Evolutionary conservation across 176 grass and related monocot species (phyloP), one percentile per base, ranked within the genome.

Genomic region (Carex kokanica): DNA sequence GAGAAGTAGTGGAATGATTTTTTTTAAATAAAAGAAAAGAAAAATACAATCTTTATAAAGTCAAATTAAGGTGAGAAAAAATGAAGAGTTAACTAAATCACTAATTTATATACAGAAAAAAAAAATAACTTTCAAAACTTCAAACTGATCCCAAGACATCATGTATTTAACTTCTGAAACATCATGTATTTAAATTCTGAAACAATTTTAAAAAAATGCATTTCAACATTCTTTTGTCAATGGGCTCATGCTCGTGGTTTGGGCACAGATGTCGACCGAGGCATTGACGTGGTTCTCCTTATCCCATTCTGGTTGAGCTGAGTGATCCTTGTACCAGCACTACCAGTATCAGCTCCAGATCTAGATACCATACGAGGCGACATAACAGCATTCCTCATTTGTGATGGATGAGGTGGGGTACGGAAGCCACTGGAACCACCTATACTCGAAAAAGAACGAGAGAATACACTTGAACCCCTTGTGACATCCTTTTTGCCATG

Each of bases 381-480:
- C 62, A 64, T 64, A 17, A 66, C 21, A 82, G 29, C 38, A 27
- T 75, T 75, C 1, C 23, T 75, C 23, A 31, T 13, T 66, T 64
- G 78, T 27, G 78, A 80, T 15, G 54, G 78, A 80, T 62, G 53
- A 2, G 78, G 78, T 32, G 59, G 59, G 51, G 60, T 64, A 11
- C 47, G 47, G 43, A 15, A 18, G 24, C 72, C 72, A 29, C 4
- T 29, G 21, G 43, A 55, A 27, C 72, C 14, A 27, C 72, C 6
- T 65, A 82, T 43, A 52, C 12, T 66, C 29, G 80, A 82, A 1
- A 82, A 64, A 65, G 60, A 51, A 65, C 80, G 80, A 17, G 60
- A 64, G 5, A 66, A 54, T 27, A 17, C 60, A 82, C 62, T 82
- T 5, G 45, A 67, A 67, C 13, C 40, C 7, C 47, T 82, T 4